Evolutionary conservation across 176 grass and related monocot genomes (phyloP).

Genomic region (Pharus latifolius): DNA sequence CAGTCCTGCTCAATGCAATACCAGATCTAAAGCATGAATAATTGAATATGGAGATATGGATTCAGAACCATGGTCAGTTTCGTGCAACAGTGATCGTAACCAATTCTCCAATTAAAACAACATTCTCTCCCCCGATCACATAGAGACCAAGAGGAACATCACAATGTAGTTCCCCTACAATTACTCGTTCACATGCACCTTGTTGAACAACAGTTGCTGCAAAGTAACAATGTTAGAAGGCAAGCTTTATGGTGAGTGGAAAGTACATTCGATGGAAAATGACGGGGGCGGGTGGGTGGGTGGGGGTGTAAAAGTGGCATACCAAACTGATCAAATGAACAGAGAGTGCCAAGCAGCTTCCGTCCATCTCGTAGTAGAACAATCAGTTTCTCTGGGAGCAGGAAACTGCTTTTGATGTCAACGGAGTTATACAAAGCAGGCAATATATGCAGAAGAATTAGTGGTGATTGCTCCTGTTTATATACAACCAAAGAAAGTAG

Average conservation of each 20-base stretch:
- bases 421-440: background rate
- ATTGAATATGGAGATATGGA: background rate
- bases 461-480: background rate
- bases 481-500: background rate
- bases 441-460: background rate
- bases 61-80: slow-evolving; percentile 15
- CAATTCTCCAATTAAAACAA: slow-evolving; percentile 98
- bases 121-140: slow-evolving; percentile 95
- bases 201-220: slow-evolving; percentile 97
- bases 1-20: slow-evolving; percentile 53
- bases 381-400: slow-evolving; percentile 77
- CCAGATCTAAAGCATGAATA: slow-evolving; percentile 26
- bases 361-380: slow-evolving; percentile 90
- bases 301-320: background rate
- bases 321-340: slow-evolving; percentile 99
- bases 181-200: slow-evolving; percentile 90
- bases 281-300: too few relatives aligned
- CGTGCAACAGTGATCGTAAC: slow-evolving; percentile 36
- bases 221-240: slow-evolving; percentile 2
- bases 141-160: slow-evolving; percentile 93
- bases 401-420: background rate
- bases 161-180: slow-evolving; percentile 87
- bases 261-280: background rate
- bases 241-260: background rate
- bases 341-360: slow-evolving; percentile 88